Evolutionary conservation across 208 protist species (phyloP).

Genomic region (Trypanosoma congolense): DNA sequence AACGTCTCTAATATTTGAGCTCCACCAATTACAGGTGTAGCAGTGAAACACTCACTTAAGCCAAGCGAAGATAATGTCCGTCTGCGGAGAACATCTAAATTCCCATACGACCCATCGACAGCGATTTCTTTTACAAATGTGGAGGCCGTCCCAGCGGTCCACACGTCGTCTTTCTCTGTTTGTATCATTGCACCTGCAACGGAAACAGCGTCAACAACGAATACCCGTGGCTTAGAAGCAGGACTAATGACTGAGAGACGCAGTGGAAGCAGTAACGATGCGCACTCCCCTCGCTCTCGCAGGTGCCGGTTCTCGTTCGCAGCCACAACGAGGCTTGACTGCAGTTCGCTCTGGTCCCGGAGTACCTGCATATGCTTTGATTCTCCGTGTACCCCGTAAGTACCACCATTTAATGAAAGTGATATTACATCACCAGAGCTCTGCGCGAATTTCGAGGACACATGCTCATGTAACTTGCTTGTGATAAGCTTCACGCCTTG

Average conservation of each 20-base stretch:
- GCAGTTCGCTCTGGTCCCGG: background rate
- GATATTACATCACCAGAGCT: background rate
- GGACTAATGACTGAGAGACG: constrained; percentile 2
- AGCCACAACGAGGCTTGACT: background rate
- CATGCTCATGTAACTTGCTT: background rate
- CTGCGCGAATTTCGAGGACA: background rate
- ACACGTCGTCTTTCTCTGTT: background rate
- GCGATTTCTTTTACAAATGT: background rate
- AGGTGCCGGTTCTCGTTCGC: background rate
- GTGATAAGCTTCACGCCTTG: constrained; percentile 3
- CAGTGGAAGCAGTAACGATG: constrained; percentile 11
- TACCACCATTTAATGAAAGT: background rate
- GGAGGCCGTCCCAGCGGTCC: background rate
- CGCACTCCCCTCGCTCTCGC: background rate
- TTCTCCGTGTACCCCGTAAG: background rate
- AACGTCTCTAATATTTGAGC: constrained; percentile 2
- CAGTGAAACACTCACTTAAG: constrained; percentile 1
- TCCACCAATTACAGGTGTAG: background rate
- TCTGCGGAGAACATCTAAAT: background rate
- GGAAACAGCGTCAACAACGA: constrained; percentile 9
- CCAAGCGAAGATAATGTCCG: background rate
- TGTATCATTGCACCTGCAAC: background rate
- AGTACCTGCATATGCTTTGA: background rate
- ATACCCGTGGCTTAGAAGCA: background rate
- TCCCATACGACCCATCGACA: background rate